Evolutionary conservation across 768 basidiomycete species (phyloP).

Genomic region (Termitomyces sp.): DNA sequence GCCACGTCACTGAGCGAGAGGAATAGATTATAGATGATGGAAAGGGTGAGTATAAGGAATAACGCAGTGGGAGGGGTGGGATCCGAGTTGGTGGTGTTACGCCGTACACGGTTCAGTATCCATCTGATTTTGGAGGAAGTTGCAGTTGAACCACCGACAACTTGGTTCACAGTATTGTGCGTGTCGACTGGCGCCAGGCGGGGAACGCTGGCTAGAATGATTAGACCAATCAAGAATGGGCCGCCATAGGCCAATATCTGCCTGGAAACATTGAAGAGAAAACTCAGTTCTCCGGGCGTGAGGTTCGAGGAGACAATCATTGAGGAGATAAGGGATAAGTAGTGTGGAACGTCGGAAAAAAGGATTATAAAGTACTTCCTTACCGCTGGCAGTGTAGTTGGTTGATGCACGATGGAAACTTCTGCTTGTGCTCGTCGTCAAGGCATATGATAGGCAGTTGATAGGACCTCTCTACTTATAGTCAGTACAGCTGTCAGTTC

Average conservation of each 20-base stretch:
- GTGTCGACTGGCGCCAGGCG: conserved; percentile 18
- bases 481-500: too few relatives aligned
- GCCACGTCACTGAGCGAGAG: conserved; percentile 14
- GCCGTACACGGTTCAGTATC: conserved; percentile 13
- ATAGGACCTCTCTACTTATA: too few relatives aligned
- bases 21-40: conserved; percentile 9
- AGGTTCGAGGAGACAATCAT: conserved; percentile 7
- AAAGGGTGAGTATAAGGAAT: conserved; percentile 14
- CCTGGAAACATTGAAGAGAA: conserved; percentile 19
- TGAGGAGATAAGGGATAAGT: too few relatives aligned
- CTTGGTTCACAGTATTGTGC: conserved; percentile 19
- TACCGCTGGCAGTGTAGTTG: too few relatives aligned
- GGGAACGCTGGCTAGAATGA: conserved; percentile 19
- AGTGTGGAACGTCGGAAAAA: too few relatives aligned
- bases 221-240: conserved; percentile 14
- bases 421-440: too few relatives aligned
- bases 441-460: too few relatives aligned
- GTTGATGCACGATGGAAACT: too few relatives aligned
- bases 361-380: too few relatives aligned
- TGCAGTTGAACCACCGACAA: conserved; percentile 13
- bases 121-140: conserved; percentile 13
- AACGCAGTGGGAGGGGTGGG: conserved; percentile 13
- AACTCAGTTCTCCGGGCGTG: conserved; percentile 20
- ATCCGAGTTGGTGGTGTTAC: conserved; percentile 12
- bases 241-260: conserved; percentile 19